These are phyloP conservation scores for Aphanomyces astaci DNA, from an alignment of 352 stramenopile genomes.

Conservation along the genomic window DNA sequence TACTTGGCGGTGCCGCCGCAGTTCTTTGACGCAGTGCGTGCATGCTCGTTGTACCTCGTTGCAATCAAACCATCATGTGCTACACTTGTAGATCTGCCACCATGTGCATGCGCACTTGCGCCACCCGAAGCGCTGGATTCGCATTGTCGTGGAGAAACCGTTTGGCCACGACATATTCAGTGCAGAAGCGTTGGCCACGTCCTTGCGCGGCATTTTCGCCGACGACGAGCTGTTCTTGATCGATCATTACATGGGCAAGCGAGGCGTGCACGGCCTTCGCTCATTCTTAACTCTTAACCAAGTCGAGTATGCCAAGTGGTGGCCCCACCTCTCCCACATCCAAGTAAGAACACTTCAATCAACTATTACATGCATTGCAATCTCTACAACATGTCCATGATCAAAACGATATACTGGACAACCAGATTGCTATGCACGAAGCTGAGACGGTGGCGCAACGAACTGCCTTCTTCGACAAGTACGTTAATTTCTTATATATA, in stretches of 20 bases:
- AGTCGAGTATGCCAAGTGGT: slow-evolving; percentile 15
- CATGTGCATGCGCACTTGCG: slow-evolving; percentile 27
- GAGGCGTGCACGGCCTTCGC: slow-evolving; percentile 43
- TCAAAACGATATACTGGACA: no score
- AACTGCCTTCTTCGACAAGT: slow-evolving; percentile 65
- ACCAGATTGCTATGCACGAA: slow-evolving; percentile 62
- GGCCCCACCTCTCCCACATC: slow-evolving; percentile 32
- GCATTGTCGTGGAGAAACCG: slow-evolving; percentile 74
- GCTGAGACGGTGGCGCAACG: slow-evolving; percentile 50
- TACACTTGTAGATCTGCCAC: slow-evolving; percentile 12
- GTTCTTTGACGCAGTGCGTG: slow-evolving; percentile 48
- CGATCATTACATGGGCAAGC: slow-evolving; percentile 81
- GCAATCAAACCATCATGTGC: slow-evolving; percentile 23
- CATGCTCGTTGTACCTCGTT: no score
- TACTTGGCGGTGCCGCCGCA: slow-evolving; percentile 72
- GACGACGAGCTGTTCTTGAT: slow-evolving; percentile 74
- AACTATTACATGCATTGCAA: slow-evolving; percentile 25
- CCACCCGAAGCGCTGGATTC: slow-evolving; percentile 36
- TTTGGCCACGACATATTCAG: slow-evolving; percentile 57
- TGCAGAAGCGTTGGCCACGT: slow-evolving; percentile 35
- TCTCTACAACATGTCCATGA: no score
- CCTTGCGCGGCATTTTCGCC: slow-evolving; percentile 39
- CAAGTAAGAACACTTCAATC: no score
- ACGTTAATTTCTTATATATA: no score
- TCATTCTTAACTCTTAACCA: slow-evolving; percentile 46